Evolutionary conservation across 2,329 filamentous ascomycete species (phyloP).

Genomic region (Aspergillus persii): DNA sequence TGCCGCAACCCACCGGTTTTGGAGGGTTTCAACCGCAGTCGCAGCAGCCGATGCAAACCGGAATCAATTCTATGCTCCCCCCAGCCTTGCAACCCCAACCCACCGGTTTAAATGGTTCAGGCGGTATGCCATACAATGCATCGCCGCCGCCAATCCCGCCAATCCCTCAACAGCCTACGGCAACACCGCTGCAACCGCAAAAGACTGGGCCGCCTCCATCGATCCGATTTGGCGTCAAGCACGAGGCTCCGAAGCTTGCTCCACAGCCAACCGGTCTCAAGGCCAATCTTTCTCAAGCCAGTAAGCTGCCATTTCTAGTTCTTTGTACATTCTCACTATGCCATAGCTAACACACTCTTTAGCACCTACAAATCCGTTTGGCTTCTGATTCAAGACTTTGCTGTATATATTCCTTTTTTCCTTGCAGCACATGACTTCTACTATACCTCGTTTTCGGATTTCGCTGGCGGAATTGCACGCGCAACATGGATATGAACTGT

Average conservation of each 20-base stretch:
- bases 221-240: conserved; percentile 79
- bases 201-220: conserved; percentile 83
- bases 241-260: conserved; percentile 67
- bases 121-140: conserved; percentile 47
- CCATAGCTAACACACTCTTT: not conserved
- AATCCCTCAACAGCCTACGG: conserved; percentile 57
- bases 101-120: conserved; percentile 52
- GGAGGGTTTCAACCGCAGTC: conserved; percentile 45
- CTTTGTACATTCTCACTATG: not conserved
- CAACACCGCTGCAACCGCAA: conserved; percentile 67
- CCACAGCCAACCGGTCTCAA: conserved; percentile 85
- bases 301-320: conserved; percentile 61
- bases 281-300: conserved; percentile 91
- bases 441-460: conserved; percentile 21
- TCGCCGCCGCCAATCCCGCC: conserved; percentile 55
- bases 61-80: conserved; percentile 54
- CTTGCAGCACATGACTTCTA: conserved; percentile 23
- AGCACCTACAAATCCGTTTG: conserved; percentile 65
- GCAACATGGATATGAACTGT: conserved; percentile 12
- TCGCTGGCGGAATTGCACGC: conserved; percentile 15
- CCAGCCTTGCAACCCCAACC: conserved; percentile 51
- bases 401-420: conserved; percentile 29
- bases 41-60: conserved; percentile 50
- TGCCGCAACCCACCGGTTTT: conserved; percentile 56
- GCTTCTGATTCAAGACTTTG: conserved; percentile 51